Base-by-base conservation (phyloP, 2,329 filamentous ascomycete species). In the Coniochaeta pulveracea region DNA sequence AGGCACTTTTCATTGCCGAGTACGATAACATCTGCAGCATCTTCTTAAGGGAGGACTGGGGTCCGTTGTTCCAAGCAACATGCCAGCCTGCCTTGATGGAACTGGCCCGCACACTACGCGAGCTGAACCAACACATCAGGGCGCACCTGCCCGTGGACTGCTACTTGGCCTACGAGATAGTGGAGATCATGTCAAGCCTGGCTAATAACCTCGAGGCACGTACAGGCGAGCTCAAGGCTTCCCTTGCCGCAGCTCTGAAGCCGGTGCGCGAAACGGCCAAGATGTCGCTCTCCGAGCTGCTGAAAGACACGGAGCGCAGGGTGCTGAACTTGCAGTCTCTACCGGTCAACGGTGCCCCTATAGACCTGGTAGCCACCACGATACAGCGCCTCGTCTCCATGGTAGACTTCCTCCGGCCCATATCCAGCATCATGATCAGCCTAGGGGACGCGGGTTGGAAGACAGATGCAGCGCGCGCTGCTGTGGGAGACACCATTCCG, bases 241-340 rank as follows among this genome's bases (percentile, higher is more conserved):
- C 85, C 5, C 73, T 98, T 33, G 79, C 84, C 5, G 85, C 93
- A 35, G 84, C 85, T 7, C 63, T 96, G 10, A 86, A 91, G 46
- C 91, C 91, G 1, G 74, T 96, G 9, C 76, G 88, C 14, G 89
- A 95, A 51, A 96, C 89, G 0, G 89, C 85, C 24, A 95, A 95
- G 53, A 69, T 72, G 2, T 94, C 89, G 0, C 66, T 98, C 11
- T 71, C 75, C 8, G 85, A 89, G 47, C 63, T 98, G 15, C 63
- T 96, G 2, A 85, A 91, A 19, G 86, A 95, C 44, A 85, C 80
- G 11, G 79, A 78, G 46, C 76, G 76, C 25, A 81, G 74, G 43
- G 72, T 85, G 19, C 66, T 66, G 35, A 61, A 57, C 17, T 63
- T 93, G 34, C 69, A 80, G 34, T 63, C 71, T 9, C 60, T 96